A percentile compares a stretch with the other conserved stretches of the same genome.
Conservation (phyloP, 331 rosid genomes). For the Acacia pycnantha region DNA sequence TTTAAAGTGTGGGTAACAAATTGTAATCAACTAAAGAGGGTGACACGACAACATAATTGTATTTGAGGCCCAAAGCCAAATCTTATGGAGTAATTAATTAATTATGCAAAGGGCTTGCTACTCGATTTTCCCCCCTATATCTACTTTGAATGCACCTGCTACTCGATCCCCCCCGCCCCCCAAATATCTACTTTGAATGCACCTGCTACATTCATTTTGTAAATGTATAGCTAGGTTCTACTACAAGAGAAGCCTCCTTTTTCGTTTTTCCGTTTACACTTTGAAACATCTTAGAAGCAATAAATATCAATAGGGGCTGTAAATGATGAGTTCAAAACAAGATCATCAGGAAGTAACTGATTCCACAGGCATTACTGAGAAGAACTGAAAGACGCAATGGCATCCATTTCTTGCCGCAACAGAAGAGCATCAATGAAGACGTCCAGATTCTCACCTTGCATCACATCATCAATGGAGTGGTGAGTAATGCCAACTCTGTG, state of each 20-base stretch:
- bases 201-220: background rate
- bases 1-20: background rate
- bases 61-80: background rate
- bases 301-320: background rate
- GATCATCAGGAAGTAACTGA: constrained; percentile 7
- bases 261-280: background rate
- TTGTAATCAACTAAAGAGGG: background rate
- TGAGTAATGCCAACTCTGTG: constrained; percentile 84
- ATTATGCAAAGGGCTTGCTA: background rate
- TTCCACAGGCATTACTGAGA: constrained; percentile 27
- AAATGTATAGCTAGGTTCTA: background rate
- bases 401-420: constrained; percentile 87
- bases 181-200: background rate
- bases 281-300: background rate
- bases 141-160: background rate
- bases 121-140: background rate
- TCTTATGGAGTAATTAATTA: background rate
- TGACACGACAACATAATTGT: background rate
- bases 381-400: constrained; percentile 64
- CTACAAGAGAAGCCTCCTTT: background rate
- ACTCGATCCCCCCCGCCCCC: background rate
- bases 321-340: background rate
- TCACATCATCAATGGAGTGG: constrained; percentile 75
- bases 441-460: constrained; percentile 79
- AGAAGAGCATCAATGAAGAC: constrained; percentile 77